Conservation (phyloP, 768 basidiomycete species). For the Leccinum barrowsii region DNA sequence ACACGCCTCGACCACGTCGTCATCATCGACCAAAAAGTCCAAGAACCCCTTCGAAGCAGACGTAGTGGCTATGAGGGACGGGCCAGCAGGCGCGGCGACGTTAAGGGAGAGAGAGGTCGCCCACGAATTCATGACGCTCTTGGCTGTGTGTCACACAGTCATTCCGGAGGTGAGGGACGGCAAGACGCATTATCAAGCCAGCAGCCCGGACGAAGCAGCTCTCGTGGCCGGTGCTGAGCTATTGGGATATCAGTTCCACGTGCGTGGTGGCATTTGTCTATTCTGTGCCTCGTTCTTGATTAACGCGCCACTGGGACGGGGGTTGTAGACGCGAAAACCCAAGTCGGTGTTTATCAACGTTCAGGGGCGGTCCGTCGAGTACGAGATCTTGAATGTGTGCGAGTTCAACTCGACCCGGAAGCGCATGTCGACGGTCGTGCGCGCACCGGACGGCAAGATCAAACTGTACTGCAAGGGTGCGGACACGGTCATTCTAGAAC, state of each 20-base stretch:
- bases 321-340: slow-evolving; percentile 87
- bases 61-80: slow-evolving; percentile 13
- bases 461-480: slow-evolving; percentile 97
- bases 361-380: slow-evolving; percentile 69
- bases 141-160: slow-evolving; percentile 97
- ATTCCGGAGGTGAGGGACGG: slow-evolving; percentile 89
- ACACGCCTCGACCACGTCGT: not conserved
- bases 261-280: slow-evolving; percentile 38
- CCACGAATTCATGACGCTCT: slow-evolving; percentile 71
- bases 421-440: slow-evolving; percentile 94
- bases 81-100: not conserved
- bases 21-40: slow-evolving; percentile 19
- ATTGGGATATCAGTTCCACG: slow-evolving; percentile 91
- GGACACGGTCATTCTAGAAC: slow-evolving; percentile 94
- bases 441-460: slow-evolving; percentile 84
- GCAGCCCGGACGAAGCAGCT: slow-evolving; percentile 97
- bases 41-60: slow-evolving; percentile 55
- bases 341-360: slow-evolving; percentile 91
- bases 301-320: not conserved
- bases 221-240: slow-evolving; percentile 91
- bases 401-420: slow-evolving; percentile 99
- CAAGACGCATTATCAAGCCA: slow-evolving; percentile 93
- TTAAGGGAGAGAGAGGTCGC: slow-evolving; percentile 48
- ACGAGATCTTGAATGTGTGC: slow-evolving; percentile 92
- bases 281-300: not conserved